phyloP scores from a whole-genome alignment of 1,284 basidiomycete genomes.

The Sporisorium scitamineum region DNA sequence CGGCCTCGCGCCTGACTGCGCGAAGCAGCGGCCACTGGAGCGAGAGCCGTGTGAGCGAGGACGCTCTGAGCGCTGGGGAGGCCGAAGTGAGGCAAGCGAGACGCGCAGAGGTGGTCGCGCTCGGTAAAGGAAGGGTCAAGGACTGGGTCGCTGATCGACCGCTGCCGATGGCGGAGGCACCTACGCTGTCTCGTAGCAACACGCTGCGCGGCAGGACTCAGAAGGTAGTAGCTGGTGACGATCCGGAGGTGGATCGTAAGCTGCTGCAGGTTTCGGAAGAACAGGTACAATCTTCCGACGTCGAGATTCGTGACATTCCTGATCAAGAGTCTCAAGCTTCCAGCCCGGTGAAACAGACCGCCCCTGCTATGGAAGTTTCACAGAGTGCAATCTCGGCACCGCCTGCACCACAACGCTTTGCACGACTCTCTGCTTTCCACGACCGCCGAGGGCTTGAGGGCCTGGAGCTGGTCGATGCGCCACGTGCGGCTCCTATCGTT shows the following conservation, averaged over 20 bases:
- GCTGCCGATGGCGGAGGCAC: constrained; percentile 27
- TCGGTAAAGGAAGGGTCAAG: constrained; percentile 49
- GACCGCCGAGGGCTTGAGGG: constrained; percentile 18
- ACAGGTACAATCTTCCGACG: constrained; percentile 4
- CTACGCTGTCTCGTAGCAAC: constrained; percentile 41
- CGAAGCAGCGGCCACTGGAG: constrained; percentile 48
- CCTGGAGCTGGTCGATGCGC: background rate
- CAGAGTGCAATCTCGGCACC: background rate
- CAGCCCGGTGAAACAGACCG: background rate
- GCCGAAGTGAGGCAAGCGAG: constrained; percentile 51
- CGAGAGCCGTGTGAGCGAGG: constrained; percentile 40
- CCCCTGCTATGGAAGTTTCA: background rate
- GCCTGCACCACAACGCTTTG: constrained; percentile 3
- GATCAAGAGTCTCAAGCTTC: constrained; percentile 8
- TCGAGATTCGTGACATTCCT: constrained; percentile 2
- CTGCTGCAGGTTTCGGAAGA: constrained; percentile 28
- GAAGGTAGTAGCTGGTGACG: background rate
- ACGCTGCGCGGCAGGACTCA: constrained; percentile 31
- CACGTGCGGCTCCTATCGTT: background rate
- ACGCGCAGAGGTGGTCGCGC: constrained; percentile 42
- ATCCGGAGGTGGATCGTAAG: constrained; percentile 18
- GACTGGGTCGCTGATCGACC: constrained; percentile 43
- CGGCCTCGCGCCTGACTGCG: constrained; percentile 34
- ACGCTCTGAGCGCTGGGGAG: constrained; percentile 46
- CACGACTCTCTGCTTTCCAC: constrained; percentile 43